Conservation (phyloP, 768 basidiomycete species). For the Naematelia encephala region DNA sequence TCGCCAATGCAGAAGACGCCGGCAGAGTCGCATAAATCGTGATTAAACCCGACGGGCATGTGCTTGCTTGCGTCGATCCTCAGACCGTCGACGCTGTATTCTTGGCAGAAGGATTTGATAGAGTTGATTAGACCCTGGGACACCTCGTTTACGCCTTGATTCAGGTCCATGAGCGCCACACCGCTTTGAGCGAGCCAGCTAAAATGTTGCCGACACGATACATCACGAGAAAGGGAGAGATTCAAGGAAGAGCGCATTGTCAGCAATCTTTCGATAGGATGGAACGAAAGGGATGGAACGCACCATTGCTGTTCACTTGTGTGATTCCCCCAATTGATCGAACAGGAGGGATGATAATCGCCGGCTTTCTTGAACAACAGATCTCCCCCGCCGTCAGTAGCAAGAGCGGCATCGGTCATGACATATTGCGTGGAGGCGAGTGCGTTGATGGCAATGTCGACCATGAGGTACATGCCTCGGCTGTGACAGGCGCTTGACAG, state of each 20-base stretch:
- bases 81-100: slow-evolving; percentile 40
- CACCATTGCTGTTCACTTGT: slow-evolving; percentile 29
- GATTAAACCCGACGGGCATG: slow-evolving; percentile 29
- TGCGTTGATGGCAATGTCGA: slow-evolving; percentile 43
- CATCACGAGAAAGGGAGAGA: neutral
- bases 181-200: slow-evolving; percentile 30
- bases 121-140: slow-evolving; percentile 24
- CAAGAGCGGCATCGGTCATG: slow-evolving; percentile 23
- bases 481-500: slow-evolving; percentile 42
- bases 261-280: no score
- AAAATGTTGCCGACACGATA: neutral
- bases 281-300: no score
- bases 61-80: slow-evolving; percentile 40
- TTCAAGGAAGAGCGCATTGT: neutral
- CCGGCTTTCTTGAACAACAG: slow-evolving; percentile 32
- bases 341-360: slow-evolving; percentile 33
- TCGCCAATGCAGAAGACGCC: slow-evolving; percentile 41
- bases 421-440: slow-evolving; percentile 19
- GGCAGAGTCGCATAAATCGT: slow-evolving; percentile 28
- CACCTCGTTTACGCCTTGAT: slow-evolving; percentile 24
- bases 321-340: slow-evolving; percentile 30
- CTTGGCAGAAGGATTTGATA: slow-evolving; percentile 23
- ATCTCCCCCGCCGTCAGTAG: slow-evolving; percentile 15
- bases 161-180: slow-evolving; percentile 36
- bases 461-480: slow-evolving; percentile 51